A percentile compares a stretch with the other conserved stretches of the same genome.
These are phyloP conservation scores for Coniophora puteana DNA, from an alignment of 1,284 basidiomycete species.

Conservation along the genomic window DNA sequence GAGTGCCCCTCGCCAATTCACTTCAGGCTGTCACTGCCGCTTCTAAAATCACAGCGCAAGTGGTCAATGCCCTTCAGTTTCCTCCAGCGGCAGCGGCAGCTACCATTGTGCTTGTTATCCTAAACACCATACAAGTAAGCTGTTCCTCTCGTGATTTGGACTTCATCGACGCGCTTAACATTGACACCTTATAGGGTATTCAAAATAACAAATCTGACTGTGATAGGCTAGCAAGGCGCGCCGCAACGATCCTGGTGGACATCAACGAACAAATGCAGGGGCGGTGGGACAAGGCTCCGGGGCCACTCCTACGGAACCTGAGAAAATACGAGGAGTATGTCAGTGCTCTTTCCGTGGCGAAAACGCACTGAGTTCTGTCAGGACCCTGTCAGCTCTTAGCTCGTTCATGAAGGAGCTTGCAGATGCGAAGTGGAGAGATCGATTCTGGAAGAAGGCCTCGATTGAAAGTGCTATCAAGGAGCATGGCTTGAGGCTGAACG, in stretches of 20 bases:
- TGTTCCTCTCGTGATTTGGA: constrained; percentile 4
- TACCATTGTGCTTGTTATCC: constrained; percentile 38
- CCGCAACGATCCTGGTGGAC: constrained; percentile 40
- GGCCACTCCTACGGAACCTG: constrained; percentile 38
- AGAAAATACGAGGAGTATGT: constrained; percentile 40
- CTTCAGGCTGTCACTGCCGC: constrained; percentile 23
- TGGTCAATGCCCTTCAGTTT: constrained; percentile 30
- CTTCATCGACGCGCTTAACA: background rate
- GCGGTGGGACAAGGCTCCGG: constrained; percentile 41
- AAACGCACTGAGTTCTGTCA: constrained; percentile 9
- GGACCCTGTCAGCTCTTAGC: constrained; percentile 35
- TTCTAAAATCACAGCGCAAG: constrained; percentile 18
- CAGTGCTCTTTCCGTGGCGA: background rate
- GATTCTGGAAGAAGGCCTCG: constrained; percentile 35
- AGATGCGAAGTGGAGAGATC: constrained; percentile 37
- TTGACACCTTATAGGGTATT: constrained; percentile 8
- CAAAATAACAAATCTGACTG: constrained; percentile 40
- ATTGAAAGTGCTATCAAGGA: constrained; percentile 36
- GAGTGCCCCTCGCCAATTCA: constrained; percentile 11
- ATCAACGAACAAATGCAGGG: constrained; percentile 46
- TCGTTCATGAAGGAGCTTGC: constrained; percentile 37
- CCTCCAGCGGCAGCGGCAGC: constrained; percentile 41
- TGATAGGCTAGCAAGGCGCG: constrained; percentile 38
- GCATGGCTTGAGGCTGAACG: constrained; percentile 34
- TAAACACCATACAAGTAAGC: constrained; percentile 45